These are phyloP conservation scores for Colletotrichum euphorbiae DNA, from an alignment of 2,329 filamentous ascomycete species.

Conservation along the genomic window DNA sequence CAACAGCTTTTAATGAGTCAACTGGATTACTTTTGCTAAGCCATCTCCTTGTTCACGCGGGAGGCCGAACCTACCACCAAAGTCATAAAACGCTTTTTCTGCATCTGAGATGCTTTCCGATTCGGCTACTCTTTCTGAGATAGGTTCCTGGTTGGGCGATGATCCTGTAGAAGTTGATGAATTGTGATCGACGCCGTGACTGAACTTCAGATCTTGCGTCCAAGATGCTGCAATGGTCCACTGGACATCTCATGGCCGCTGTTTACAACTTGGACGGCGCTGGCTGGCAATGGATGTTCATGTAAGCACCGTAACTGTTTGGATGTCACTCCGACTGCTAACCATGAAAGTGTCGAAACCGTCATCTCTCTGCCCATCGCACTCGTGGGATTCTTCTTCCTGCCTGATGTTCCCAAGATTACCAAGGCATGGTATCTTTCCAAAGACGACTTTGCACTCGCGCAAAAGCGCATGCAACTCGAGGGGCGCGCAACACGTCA, in stretches of 20 bases:
- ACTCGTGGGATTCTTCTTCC: constrained; percentile 41
- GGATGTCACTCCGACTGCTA: no score
- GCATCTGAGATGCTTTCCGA: neutral
- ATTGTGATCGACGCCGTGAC: constrained; percentile 7
- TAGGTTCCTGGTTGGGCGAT: neutral
- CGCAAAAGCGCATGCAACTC: constrained; percentile 54
- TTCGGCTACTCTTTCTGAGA: neutral
- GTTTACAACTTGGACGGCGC: constrained; percentile 51
- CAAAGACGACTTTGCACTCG: constrained; percentile 52
- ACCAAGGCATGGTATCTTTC: constrained; percentile 44
- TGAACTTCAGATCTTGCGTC: constrained; percentile 27
- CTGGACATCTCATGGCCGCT: constrained; percentile 47
- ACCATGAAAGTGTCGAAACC: constrained; percentile 47
- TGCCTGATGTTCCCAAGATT: constrained; percentile 42
- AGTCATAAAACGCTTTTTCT: constrained; percentile 30
- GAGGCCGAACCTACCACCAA: constrained; percentile 9
- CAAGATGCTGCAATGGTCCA: neutral
- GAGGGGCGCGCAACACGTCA: constrained; percentile 58
- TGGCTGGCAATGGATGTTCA: constrained; percentile 55
- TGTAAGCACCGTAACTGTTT: constrained; percentile 30
- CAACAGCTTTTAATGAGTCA: constrained; percentile 25
- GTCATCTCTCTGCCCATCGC: constrained; percentile 43
- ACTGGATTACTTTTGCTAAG: neutral
- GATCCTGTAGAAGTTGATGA: neutral
- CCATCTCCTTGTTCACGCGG: neutral